Evolutionary conservation across 208 protist genomes (phyloP).

Genomic region (Crithidia sp.): DNA sequence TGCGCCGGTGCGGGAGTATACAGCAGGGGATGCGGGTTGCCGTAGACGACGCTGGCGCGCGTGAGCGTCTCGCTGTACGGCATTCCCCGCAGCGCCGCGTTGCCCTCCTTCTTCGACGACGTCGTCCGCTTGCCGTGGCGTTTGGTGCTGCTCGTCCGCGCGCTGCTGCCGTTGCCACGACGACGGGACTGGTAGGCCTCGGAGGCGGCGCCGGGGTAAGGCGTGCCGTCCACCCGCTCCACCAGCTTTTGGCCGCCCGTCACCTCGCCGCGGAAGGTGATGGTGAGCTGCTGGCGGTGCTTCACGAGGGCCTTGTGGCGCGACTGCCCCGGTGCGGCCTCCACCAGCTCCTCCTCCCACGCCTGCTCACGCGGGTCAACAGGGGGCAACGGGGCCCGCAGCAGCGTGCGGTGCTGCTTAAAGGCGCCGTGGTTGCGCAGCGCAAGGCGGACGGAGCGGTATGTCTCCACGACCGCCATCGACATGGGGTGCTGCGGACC

Average conservation of each 20-base stretch:
- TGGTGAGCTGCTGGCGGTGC: slow-evolving; percentile 73
- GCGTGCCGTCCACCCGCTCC: slow-evolving; percentile 65
- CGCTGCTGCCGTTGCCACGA: slow-evolving; percentile 13
- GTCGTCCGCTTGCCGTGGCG: background rate
- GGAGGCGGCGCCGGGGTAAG: slow-evolving; percentile 67
- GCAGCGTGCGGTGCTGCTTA: slow-evolving; percentile 74
- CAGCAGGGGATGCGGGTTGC: slow-evolving; percentile 81
- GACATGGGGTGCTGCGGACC: slow-evolving; percentile 85
- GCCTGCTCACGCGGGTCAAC: slow-evolving; percentile 77
- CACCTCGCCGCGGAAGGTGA: slow-evolving; percentile 83
- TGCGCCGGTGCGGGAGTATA: slow-evolving; percentile 39
- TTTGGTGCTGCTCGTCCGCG: slow-evolving; percentile 16
- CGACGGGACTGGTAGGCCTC: slow-evolving; percentile 45
- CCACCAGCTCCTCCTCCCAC: slow-evolving; percentile 45
- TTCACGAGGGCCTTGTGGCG: slow-evolving; percentile 52
- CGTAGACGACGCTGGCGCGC: slow-evolving; percentile 68
- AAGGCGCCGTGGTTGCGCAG: slow-evolving; percentile 72
- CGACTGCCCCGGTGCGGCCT: slow-evolving; percentile 47
- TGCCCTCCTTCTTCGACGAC: slow-evolving; percentile 1
- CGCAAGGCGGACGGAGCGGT: slow-evolving; percentile 63
- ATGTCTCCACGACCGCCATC: slow-evolving; percentile 65
- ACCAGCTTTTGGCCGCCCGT: slow-evolving; percentile 67
- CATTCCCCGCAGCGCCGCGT: slow-evolving; percentile 51
- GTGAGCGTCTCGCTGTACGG: slow-evolving; percentile 58
- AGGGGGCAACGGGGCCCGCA: slow-evolving; percentile 63